phyloP scores from a whole-genome alignment of 176 grass and related monocot genomes.

The Rhynchospora tenuis region DNA sequence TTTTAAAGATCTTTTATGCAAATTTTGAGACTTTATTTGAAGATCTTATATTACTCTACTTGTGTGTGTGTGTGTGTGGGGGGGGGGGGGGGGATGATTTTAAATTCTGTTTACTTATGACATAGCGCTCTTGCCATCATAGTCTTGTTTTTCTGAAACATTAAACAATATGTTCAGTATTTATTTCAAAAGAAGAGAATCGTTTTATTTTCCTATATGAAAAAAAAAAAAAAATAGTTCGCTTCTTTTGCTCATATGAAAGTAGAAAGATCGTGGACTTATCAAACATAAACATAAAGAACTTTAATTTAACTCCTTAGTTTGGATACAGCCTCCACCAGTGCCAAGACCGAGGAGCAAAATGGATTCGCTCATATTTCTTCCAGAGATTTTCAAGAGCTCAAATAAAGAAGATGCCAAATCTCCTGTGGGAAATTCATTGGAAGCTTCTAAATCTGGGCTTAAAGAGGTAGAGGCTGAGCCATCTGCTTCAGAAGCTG shows the following conservation, averaged over 20 bases:
- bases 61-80: not conserved
- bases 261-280: not conserved
- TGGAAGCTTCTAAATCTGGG: constrained; percentile 34
- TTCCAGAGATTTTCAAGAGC: constrained; percentile 57
- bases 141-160: not conserved
- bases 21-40: not conserved
- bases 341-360: constrained; percentile 74
- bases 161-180: not conserved
- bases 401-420: constrained; percentile 36
- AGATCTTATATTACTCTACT: not conserved
- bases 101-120: not conserved
- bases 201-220: not conserved
- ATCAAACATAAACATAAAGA: not conserved
- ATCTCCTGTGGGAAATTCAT: constrained; percentile 28
- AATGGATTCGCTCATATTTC: constrained; percentile 78
- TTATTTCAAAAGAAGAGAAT: not conserved
- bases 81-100: not conserved
- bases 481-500: constrained; percentile 25
- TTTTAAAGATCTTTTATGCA: not conserved
- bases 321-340: constrained; percentile 60
- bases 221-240: not conserved
- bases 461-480: constrained; percentile 32
- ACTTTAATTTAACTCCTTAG: not conserved
- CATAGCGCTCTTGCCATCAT: not conserved
- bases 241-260: not conserved